Evolutionary conservation across 2,329 filamentous ascomycete species (phyloP), one percentile per base, ranked within the genome.

Genomic region (Orbilia brochopaga): DNA sequence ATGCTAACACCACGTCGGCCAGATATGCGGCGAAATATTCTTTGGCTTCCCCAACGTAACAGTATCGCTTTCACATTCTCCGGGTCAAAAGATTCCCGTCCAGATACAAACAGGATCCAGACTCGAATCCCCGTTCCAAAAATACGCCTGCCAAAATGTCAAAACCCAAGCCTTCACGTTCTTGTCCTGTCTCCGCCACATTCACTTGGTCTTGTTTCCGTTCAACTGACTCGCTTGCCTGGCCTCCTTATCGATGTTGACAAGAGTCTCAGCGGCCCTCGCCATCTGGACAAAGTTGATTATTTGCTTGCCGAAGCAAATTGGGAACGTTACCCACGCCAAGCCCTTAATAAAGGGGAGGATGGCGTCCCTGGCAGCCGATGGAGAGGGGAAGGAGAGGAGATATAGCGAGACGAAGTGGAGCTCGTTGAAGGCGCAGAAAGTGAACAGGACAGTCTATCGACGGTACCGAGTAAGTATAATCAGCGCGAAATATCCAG

Each of bases 361-460:
- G 92, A 0, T 90, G 90, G 77, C 81, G 58, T 82, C 83, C 61
- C 83, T 83, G 50, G 79, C 78, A 82, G 73, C 87, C 84, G 44
- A 87, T 83, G 11, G 86, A 83, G 91, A 91, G 0, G 94, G 93
- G 84, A 99, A 99, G 77, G 92, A 97, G 69, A 99, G 88, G 60
- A 99, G 89, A 82, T 99, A 99, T 73, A 99, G 87, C 30, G 91
- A 92, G 79, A 99, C 97, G 84, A 99, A 99, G 85, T 97, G 99
- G 75, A 92, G 82, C 81, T 99, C 94, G 80, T 99, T 99, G 75
- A 96, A 82, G 66, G 87, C 85, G 83, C 94, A 99, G 81, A 91
- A 90, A 73, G 91, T 81, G 82, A 99, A 99, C 46, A 99, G 85
- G 51, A 99, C 92, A 61, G 84, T 89, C 93, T 97, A 76, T 69